A percentile compares a stretch with the other conserved stretches of the same genome.
Conservation (phyloP, 148 eudicot species). For the Hydrangea macrophylla region DNA sequence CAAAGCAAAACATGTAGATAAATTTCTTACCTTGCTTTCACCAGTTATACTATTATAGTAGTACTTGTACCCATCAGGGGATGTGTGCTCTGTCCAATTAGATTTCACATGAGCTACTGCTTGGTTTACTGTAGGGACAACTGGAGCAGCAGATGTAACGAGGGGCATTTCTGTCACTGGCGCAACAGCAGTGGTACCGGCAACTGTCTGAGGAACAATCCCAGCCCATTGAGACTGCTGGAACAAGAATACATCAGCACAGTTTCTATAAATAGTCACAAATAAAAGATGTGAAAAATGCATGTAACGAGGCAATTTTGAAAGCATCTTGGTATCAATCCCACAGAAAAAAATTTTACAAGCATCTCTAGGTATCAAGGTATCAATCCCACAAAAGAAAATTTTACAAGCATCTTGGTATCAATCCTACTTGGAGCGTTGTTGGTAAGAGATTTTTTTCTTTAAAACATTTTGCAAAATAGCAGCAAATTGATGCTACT, state of each 20-base stretch:
- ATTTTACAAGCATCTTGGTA: neutral
- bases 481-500: no score
- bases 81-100: slow-evolving; percentile 92
- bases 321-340: no score
- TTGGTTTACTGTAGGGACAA: slow-evolving; percentile 28
- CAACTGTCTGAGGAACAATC: slow-evolving; percentile 39
- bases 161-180: slow-evolving; percentile 40
- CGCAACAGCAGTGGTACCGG: slow-evolving; percentile 28
- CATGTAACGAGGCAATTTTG: neutral
- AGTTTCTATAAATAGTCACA: neutral
- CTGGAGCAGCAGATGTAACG: slow-evolving; percentile 35
- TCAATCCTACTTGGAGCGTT: no score
- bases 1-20: slow-evolving; percentile 1
- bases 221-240: slow-evolving; percentile 66
- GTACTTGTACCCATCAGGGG: slow-evolving; percentile 92
- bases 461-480: neutral
- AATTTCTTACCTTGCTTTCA: slow-evolving; percentile 79
- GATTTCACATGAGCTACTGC: slow-evolving; percentile 44
- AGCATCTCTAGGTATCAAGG: neutral
- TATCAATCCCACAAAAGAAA: neutral
- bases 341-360: neutral
- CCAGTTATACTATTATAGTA: slow-evolving; percentile 77
- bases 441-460: neutral
- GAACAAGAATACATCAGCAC: slow-evolving; percentile 6
- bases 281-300: neutral